Evolutionary conservation across 352 stramenopile genomes (phyloP).

Genomic region (Phytopythium cucurbitacearum): DNA sequence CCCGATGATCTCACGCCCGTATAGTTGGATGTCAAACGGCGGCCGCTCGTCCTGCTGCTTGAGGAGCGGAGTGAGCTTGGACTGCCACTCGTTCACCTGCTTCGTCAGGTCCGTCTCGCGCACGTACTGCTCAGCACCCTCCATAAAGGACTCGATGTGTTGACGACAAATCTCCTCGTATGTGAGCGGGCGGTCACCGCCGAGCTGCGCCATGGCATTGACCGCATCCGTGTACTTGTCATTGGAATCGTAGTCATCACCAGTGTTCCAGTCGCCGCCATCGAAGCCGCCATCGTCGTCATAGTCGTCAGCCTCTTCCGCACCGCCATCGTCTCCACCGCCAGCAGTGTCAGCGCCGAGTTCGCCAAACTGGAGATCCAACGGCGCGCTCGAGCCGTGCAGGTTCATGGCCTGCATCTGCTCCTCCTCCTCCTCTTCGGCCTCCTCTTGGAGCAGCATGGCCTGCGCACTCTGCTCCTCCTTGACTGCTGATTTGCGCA

Average conservation of each 20-base stretch:
- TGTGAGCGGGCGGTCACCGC: slow-evolving; percentile 24
- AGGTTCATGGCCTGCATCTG: slow-evolving; percentile 43
- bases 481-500: slow-evolving; percentile 39
- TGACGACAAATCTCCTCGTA: slow-evolving; percentile 77
- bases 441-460: slow-evolving; percentile 63
- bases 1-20: slow-evolving; percentile 52
- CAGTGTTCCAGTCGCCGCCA: slow-evolving; percentile 27
- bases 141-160: slow-evolving; percentile 78
- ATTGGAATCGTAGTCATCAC: slow-evolving; percentile 22
- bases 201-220: not conserved
- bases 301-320: slow-evolving; percentile 26
- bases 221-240: slow-evolving; percentile 4
- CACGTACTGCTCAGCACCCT: slow-evolving; percentile 74
- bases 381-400: slow-evolving; percentile 21
- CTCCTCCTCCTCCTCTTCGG: slow-evolving; percentile 62
- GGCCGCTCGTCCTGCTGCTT: slow-evolving; percentile 64
- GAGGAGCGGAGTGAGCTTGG: slow-evolving; percentile 64
- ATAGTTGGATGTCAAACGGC: slow-evolving; percentile 75
- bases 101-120: slow-evolving; percentile 67
- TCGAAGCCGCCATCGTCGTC: slow-evolving; percentile 20
- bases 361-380: slow-evolving; percentile 36
- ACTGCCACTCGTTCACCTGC: slow-evolving; percentile 72
- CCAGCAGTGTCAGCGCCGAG: slow-evolving; percentile 14
- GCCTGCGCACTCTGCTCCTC: slow-evolving; percentile 59
- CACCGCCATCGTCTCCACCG: slow-evolving; percentile 15